phyloP scores from a whole-genome alignment of 768 basidiomycete species.

The Agaricus blazei region DNA sequence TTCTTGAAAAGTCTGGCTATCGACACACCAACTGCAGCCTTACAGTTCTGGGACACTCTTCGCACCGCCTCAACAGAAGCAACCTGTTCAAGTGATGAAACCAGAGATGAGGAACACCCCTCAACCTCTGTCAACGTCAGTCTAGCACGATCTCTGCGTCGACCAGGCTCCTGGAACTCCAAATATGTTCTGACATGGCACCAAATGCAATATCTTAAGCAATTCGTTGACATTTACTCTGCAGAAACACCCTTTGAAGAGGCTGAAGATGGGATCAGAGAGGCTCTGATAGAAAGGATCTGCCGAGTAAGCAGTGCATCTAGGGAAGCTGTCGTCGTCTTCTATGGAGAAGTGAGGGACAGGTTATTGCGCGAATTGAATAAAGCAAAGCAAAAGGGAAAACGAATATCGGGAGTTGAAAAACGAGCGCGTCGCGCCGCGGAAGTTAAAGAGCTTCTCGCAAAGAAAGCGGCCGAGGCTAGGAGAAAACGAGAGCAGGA shows the following conservation, averaged over 20 bases:
- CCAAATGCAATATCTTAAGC: conserved; percentile 61
- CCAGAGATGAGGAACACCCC: conserved; percentile 8
- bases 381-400: conserved; percentile 31
- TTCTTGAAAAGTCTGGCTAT: conserved; percentile 51
- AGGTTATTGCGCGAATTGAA: conserved; percentile 39
- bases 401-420: conserved; percentile 22
- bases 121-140: conserved; percentile 18
- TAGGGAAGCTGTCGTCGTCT: conserved; percentile 36
- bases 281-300: conserved; percentile 38
- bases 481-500: conserved; percentile 53
- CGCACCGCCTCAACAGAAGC: conserved; percentile 39
- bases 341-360: conserved; percentile 34
- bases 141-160: conserved; percentile 49
- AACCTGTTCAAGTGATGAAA: conserved; percentile 13
- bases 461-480: conserved; percentile 61
- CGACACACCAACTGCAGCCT: conserved; percentile 30
- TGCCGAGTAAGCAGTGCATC: conserved; percentile 56
- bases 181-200: conserved; percentile 61
- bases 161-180: conserved; percentile 53
- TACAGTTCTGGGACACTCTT: conserved; percentile 55
- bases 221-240: conserved; percentile 37
- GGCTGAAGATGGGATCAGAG: conserved; percentile 28
- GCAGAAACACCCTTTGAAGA: conserved; percentile 46
- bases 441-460: conserved; percentile 48
- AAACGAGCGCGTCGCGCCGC: conserved; percentile 30